Evolutionary conservation across 2,329 filamentous ascomycete genomes (phyloP), one percentile per base, ranked within the genome.

Genomic region (Apiospora phragmitis): DNA sequence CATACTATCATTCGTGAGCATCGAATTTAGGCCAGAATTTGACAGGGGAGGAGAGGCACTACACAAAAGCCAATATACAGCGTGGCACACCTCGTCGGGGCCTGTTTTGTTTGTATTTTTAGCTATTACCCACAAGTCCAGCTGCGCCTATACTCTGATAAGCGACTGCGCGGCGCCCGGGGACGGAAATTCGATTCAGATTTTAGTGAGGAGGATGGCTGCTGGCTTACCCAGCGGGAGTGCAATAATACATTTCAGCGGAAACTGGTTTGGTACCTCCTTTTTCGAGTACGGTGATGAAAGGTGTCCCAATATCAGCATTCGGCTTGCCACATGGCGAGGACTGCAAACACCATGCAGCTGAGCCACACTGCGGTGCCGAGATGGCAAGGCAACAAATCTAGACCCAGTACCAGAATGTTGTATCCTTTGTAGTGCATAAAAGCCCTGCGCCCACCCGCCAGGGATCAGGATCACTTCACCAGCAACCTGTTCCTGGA

Each of bases 371-470:
- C 42, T 21, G 16, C 16, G 16, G 16, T 45, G 21, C 42, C 42
- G 21, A 6, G 42, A 45, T 72, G 38, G 74, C 75, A 6, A 45
- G 42, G 42, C 42, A 16, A 21, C 16, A 6, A 21, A 45, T 45
- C 42, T 16, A 18, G 42, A 18, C 42, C 21, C 42, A 21, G 6
- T 45, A 16, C 42, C 42, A 45, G 14, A 21, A 18, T 45, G 42
- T 4, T 45, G 42, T 16, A 45, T 45, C 16, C 5, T 18, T 21
- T 6, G 4, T 7, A 21, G 42, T 16, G 42, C 21, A 1, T 9
- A 24, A n/a, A 24, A 9, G 45, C 7, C 21, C n/a, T 24, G 45
- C n/a, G 9, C 45, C 45, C 7, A 24, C 45, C 21, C 7, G 21
- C n/a, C 45, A 24, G 45, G 21, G 45, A 24, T 47, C 21, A 11